Conservation (phyloP, 208 protist species). For the Tritrichomonas foetus region DNA sequence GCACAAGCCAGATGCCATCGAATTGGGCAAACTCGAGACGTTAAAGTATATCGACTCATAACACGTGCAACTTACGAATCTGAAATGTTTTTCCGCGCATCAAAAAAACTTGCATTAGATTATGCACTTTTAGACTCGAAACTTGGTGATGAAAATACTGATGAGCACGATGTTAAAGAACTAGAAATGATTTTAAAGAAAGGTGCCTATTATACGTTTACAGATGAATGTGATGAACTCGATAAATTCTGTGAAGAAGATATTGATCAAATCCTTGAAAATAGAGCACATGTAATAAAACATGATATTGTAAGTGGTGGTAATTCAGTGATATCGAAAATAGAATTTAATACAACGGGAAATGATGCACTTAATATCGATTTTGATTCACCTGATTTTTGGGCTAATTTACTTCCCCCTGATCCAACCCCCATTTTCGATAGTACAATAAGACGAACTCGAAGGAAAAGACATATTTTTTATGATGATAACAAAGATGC, state of each 20-base stretch:
- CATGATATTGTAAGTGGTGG: not conserved
- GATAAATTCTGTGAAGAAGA: slow-evolving; percentile 35
- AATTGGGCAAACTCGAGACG: slow-evolving; percentile 79
- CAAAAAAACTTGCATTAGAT: slow-evolving; percentile 74
- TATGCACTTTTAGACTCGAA: slow-evolving; percentile 60
- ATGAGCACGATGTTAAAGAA: slow-evolving; percentile 18
- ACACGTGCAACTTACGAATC: slow-evolving; percentile 84
- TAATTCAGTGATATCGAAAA: not conserved
- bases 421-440: not conserved
- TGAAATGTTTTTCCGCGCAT: slow-evolving; percentile 72
- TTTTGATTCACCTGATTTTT: not conserved
- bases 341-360: not conserved
- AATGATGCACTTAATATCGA: not conserved
- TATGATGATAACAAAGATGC: no score
- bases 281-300: not conserved
- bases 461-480: no score
- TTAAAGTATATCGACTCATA: slow-evolving; percentile 87
- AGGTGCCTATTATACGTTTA: slow-evolving; percentile 44
- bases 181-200: slow-evolving; percentile 43
- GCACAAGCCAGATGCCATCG: slow-evolving; percentile 81
- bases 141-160: not conserved
- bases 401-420: not conserved
- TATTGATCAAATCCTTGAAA: slow-evolving; percentile 42
- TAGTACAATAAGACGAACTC: no score
- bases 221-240: not conserved